A percentile compares a stretch with the other conserved stretches of the same genome.
phyloP scores from a whole-genome alignment of 495 filamentous ascomycete species.

The Xylaria flabelliformis region DNA sequence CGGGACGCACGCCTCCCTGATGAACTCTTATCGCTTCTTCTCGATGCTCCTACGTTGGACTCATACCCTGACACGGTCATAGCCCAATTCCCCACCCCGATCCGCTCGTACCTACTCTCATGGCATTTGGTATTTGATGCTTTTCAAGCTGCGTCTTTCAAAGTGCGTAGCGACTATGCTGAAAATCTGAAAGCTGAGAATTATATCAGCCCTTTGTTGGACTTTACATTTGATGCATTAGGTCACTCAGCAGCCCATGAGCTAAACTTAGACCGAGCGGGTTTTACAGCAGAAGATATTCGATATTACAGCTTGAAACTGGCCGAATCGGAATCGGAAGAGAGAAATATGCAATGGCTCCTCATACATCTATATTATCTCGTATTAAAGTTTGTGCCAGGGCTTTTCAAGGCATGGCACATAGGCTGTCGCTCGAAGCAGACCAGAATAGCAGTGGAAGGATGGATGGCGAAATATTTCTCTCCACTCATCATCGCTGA shows the following conservation, averaged over 20 bases:
- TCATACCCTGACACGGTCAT: slow-evolving; percentile 52
- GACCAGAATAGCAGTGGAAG: slow-evolving; percentile 74
- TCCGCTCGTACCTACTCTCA: slow-evolving; percentile 82
- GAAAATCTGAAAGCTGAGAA: slow-evolving; percentile 75
- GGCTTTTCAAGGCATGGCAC: slow-evolving; percentile 87
- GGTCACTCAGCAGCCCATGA: slow-evolving; percentile 72
- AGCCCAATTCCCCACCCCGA: slow-evolving; percentile 57
- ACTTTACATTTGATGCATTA: slow-evolving; percentile 83
- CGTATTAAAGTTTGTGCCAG: slow-evolving; percentile 73
- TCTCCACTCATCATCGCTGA: slow-evolving; percentile 80
- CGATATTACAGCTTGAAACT: slow-evolving; percentile 65
- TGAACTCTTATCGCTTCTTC: slow-evolving; percentile 72
- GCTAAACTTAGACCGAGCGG: slow-evolving; percentile 57
- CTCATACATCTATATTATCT: slow-evolving; percentile 87
- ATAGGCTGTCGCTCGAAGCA: slow-evolving; percentile 75
- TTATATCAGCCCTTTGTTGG: slow-evolving; percentile 70
- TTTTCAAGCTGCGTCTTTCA: slow-evolving; percentile 77
- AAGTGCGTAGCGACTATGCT: slow-evolving; percentile 79
- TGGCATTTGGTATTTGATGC: slow-evolving; percentile 93
- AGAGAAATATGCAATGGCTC: slow-evolving; percentile 79
- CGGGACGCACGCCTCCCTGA: slow-evolving; percentile 69
- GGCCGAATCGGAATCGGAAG: slow-evolving; percentile 61
- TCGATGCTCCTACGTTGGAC: slow-evolving; percentile 55
- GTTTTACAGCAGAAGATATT: slow-evolving; percentile 66
- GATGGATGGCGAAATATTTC: slow-evolving; percentile 84